Evolutionary conservation across 1,139 yeast species (phyloP).

Genomic region (Saccharomyces pastorianus): DNA sequence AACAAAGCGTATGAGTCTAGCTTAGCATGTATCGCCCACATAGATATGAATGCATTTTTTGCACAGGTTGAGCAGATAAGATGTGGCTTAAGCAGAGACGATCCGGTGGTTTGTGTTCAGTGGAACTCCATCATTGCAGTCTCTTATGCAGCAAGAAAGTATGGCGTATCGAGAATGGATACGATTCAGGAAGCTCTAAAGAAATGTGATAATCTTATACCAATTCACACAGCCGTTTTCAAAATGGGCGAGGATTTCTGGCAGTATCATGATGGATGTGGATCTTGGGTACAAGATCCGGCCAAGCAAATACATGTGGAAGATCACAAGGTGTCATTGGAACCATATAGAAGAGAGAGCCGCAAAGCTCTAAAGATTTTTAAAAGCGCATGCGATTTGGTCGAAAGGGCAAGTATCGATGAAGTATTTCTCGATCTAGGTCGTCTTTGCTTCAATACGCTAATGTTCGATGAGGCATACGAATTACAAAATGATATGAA

Average conservation of each 20-base stretch:
- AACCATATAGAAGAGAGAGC: slow-evolving; percentile 84
- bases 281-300: slow-evolving; percentile 28
- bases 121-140: slow-evolving; percentile 90
- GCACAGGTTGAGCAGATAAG: slow-evolving; percentile 89
- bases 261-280: slow-evolving; percentile 51
- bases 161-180: slow-evolving; percentile 75
- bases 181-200: slow-evolving; percentile 54
- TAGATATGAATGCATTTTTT: slow-evolving; percentile 90
- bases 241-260: slow-evolving; percentile 78
- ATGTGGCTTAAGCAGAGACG: slow-evolving; percentile 51
- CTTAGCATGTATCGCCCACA: slow-evolving; percentile 72
- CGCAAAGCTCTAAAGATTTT: slow-evolving; percentile 67
- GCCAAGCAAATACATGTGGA: slow-evolving; percentile 36
- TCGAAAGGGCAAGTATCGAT: slow-evolving; percentile 93
- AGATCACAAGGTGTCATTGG: slow-evolving; percentile 75
- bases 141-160: slow-evolving; percentile 78
- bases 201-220: slow-evolving; percentile 66
- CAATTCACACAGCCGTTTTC: slow-evolving; percentile 92
- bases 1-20: slow-evolving; percentile 51
- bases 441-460: slow-evolving; percentile 35
- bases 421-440: slow-evolving; percentile 88
- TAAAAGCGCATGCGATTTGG: slow-evolving; percentile 47
- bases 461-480: slow-evolving; percentile 33
- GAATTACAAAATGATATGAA: slow-evolving; percentile 15
- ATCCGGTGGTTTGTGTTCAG: slow-evolving; percentile 90